Evolutionary conservation across 2,329 filamentous ascomycete species (phyloP).

Genomic region (Fusarium proliferatum): DNA sequence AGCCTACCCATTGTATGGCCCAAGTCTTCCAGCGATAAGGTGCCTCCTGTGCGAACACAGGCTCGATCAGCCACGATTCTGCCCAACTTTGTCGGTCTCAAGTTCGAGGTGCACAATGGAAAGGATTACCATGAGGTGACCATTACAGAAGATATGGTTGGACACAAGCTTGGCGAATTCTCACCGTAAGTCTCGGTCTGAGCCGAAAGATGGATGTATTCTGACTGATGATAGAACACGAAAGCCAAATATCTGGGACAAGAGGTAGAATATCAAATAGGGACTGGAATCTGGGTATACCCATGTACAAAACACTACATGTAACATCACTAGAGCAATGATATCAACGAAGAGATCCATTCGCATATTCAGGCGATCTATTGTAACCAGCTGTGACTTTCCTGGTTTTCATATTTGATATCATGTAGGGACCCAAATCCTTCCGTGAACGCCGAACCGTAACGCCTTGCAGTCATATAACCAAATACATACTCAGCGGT

Average conservation of each 20-base stretch:
- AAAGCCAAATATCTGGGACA: conserved; percentile 67
- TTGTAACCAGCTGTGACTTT: conserved; percentile 23
- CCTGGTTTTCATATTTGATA: conserved; percentile 31
- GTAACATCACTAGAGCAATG: conserved; percentile 45
- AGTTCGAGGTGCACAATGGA: conserved; percentile 92
- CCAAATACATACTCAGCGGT: conserved; percentile 67
- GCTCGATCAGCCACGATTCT: conserved; percentile 90
- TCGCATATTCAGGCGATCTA: conserved; percentile 30
- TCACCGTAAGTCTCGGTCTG: conserved; percentile 73
- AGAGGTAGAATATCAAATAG: conserved; percentile 45
- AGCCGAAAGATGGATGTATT: background rate
- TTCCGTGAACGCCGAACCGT: conserved; percentile 39
- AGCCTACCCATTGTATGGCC: conserved; percentile 73
- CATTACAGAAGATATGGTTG: conserved; percentile 96
- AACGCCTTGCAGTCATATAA: conserved; percentile 40
- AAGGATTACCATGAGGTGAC: conserved; percentile 85
- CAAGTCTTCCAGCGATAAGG: conserved; percentile 69
- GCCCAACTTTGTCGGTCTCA: conserved; percentile 89
- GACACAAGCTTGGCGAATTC: conserved; percentile 94
- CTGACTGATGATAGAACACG: conserved; percentile 58
- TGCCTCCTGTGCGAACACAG: conserved; percentile 83
- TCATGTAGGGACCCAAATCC: conserved; percentile 16
- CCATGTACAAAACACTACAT: conserved; percentile 46
- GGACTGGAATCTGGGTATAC: conserved; percentile 36
- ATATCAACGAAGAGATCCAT: conserved; percentile 23